These are phyloP conservation scores for Hippophae rhamnoides DNA, from an alignment of 306 rosid genomes.

Conservation along the genomic window DNA sequence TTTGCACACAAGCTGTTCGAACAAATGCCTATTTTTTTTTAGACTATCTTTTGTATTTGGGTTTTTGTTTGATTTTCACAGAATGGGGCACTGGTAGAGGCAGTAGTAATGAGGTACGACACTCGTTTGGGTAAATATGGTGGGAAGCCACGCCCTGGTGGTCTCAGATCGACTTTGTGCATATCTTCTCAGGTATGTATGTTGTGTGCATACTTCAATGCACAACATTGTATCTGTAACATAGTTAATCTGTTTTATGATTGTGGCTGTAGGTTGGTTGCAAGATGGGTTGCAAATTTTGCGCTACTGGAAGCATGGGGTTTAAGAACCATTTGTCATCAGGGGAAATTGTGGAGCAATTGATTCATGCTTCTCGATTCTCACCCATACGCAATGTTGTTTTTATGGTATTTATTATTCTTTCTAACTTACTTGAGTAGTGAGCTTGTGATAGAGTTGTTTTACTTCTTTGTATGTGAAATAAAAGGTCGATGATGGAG, in stretches of 20 bases:
- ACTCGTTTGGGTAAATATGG: constrained; percentile 73
- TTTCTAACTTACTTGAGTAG: neutral
- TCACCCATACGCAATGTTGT: constrained; percentile 78
- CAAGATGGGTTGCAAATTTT: constrained; percentile 95
- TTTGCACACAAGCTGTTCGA: neutral
- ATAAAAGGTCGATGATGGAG: too few species aligned
- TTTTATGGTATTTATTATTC: constrained; percentile 53
- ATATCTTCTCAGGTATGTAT: constrained; percentile 73
- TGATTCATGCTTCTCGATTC: constrained; percentile 72
- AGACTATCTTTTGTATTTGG: neutral
- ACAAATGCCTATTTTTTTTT: neutral
- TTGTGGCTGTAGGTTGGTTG: constrained; percentile 61
- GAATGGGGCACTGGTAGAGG: constrained; percentile 80
- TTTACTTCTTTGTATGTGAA: neutral
- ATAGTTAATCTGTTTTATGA: neutral
- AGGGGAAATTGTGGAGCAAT: constrained; percentile 82
- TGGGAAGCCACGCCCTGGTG: constrained; percentile 83
- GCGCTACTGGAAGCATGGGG: constrained; percentile 99
- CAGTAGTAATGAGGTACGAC: constrained; percentile 87
- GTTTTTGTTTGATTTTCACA: constrained; percentile 9
- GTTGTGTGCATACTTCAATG: too few species aligned
- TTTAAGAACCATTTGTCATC: constrained; percentile 66
- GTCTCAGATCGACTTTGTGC: constrained; percentile 73
- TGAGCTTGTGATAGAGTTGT: neutral
- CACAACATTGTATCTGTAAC: too few species aligned